These are phyloP conservation scores for Geranomyces michiganensis DNA, from an alignment of 192 early-diverging fungal species.

Conservation along the genomic window DNA sequence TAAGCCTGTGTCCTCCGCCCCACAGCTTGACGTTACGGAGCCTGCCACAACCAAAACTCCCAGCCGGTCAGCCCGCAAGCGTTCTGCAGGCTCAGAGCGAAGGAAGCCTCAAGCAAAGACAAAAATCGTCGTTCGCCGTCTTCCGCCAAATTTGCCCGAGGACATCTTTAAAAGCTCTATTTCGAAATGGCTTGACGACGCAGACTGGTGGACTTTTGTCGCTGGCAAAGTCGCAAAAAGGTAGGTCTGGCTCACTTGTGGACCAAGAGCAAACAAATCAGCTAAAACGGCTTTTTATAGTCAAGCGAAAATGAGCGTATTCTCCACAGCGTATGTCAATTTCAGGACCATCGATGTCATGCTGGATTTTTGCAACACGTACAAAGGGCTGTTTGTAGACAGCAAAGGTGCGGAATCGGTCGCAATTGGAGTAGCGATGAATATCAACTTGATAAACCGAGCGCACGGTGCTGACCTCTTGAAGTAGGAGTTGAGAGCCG, in stretches of 20 bases:
- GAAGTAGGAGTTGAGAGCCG: conserved; percentile 65
- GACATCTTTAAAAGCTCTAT: conserved; percentile 66
- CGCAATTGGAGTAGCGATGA: too few species aligned
- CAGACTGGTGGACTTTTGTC: conserved; percentile 60
- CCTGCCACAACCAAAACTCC: too few species aligned
- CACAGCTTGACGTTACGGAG: too few species aligned
- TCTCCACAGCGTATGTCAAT: conserved; percentile 76
- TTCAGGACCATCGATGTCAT: conserved; percentile 70
- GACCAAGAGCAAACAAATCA: neutral
- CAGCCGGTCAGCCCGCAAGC: too few species aligned
- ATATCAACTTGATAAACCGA: neutral
- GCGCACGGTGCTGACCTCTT: conserved; percentile 8
- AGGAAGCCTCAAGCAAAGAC: too few species aligned
- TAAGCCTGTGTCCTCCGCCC: too few species aligned
- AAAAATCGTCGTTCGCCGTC: conserved; percentile 75
- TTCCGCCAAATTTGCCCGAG: conserved; percentile 79
- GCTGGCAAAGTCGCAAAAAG: conserved; percentile 76
- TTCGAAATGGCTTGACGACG: conserved; percentile 52
- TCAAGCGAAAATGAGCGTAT: conserved; percentile 71
- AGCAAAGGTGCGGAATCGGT: conserved; percentile 56
- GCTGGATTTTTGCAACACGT: conserved; percentile 73
- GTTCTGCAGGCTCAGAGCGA: neutral
- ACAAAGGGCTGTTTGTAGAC: conserved; percentile 76
- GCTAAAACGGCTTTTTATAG: conserved; percentile 35
- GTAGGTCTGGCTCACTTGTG: conserved; percentile 41